These are phyloP conservation scores for Schizophyllum commune DNA, from an alignment of 1,284 basidiomycete species.

Conservation along the genomic window DNA sequence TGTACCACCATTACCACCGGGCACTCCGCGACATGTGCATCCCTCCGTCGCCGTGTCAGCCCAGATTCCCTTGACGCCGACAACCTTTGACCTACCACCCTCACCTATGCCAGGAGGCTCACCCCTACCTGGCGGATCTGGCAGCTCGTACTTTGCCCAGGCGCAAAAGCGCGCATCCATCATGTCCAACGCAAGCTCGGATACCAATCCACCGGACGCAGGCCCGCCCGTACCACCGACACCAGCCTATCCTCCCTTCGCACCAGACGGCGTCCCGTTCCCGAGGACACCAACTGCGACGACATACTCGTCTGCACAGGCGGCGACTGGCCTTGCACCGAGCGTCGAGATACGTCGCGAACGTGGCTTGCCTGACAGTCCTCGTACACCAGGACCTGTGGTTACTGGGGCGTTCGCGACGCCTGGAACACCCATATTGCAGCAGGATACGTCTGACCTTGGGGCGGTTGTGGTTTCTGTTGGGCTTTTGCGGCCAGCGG, in stretches of 20 bases:
- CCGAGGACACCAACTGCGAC: not conserved
- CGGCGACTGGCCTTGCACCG: slow-evolving; percentile 38
- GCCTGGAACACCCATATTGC: not conserved
- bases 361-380: slow-evolving; percentile 30
- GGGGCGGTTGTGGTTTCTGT: slow-evolving; percentile 70
- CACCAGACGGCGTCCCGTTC: slow-evolving; percentile 14
- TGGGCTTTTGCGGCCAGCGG: slow-evolving; percentile 39
- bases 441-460: not conserved
- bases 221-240: slow-evolving; percentile 59
- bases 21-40: slow-evolving; percentile 5
- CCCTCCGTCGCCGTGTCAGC: slow-evolving; percentile 5
- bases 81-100: slow-evolving; percentile 3
- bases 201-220: slow-evolving; percentile 12
- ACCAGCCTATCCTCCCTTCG: slow-evolving; percentile 48
- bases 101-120: not conserved
- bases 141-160: not conserved
- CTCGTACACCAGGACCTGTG: slow-evolving; percentile 50
- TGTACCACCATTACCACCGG: slow-evolving; percentile 14
- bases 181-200: not conserved
- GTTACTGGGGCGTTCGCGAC: slow-evolving; percentile 28
- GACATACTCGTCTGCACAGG: slow-evolving; percentile 32
- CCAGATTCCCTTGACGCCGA: slow-evolving; percentile 7
- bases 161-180: not conserved
- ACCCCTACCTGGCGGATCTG: not conserved
- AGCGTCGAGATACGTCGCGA: slow-evolving; percentile 61